A percentile compares a stretch with the other conserved stretches of the same genome.
Evolutionary conservation across 2,329 filamentous ascomycete genomes (phyloP).

Genomic region (Penicillium sp.): DNA sequence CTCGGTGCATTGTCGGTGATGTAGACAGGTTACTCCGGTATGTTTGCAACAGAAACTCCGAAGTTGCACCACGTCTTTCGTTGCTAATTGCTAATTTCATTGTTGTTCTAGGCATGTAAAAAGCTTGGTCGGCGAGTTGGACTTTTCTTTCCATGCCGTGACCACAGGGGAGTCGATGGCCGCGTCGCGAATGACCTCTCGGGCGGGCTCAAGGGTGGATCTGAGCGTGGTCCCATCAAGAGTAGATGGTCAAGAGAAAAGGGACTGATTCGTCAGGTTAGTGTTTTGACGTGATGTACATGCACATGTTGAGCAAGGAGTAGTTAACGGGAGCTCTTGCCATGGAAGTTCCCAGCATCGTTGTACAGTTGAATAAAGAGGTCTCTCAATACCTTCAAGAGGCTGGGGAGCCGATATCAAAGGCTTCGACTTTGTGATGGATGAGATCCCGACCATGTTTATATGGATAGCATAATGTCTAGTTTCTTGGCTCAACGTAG

Average conservation of each 20-base stretch:
- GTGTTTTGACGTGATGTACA: constrained; percentile 21
- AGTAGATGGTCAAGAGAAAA: constrained; percentile 27
- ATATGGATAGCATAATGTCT: constrained; percentile 18
- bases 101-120: constrained; percentile 50
- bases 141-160: constrained; percentile 65
- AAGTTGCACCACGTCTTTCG: rapidly evolving
- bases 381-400: constrained; percentile 18
- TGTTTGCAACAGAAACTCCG: constrained; percentile 10
- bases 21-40: constrained; percentile 58
- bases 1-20: constrained; percentile 65
- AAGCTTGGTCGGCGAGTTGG: constrained; percentile 67
- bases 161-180: constrained; percentile 31
- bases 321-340: too few species aligned
- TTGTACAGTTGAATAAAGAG: too few species aligned
- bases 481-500: too few species aligned
- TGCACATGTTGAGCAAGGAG: too few species aligned
- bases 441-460: constrained; percentile 20
- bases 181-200: constrained; percentile 21
- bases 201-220: constrained; percentile 23
- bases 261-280: constrained; percentile 20
- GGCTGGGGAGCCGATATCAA: constrained; percentile 15
- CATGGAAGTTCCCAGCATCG: too few species aligned
- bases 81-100: constrained; percentile 1
- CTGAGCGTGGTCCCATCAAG: constrained; percentile 22
- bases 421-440: constrained; percentile 17